phyloP scores from a whole-genome alignment of 495 filamentous ascomycete species.

The Elasticomyces elasticus region DNA sequence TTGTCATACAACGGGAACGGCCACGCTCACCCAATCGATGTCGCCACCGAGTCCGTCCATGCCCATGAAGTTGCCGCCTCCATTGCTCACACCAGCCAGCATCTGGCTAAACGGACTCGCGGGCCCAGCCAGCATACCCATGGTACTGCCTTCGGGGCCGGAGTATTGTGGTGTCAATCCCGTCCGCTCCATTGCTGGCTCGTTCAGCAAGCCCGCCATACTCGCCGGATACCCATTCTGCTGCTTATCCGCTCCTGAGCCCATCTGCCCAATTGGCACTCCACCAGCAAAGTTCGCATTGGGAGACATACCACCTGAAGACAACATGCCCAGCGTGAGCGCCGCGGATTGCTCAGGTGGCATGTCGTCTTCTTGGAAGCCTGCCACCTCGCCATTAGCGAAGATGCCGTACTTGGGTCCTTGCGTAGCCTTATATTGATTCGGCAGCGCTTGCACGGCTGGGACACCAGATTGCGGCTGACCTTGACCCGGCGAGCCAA shows the following conservation, averaged over 20 bases:
- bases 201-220: conserved; percentile 44
- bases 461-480: conserved; percentile 3
- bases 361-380: conserved; percentile 34
- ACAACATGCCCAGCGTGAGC: conserved; percentile 72
- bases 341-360: conserved; percentile 58
- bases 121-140: conserved; percentile 4
- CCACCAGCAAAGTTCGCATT: conserved; percentile 35
- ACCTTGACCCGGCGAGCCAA: background rate
- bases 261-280: conserved; percentile 23
- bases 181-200: conserved; percentile 17
- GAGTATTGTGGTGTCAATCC: conserved; percentile 21
- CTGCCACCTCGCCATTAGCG: conserved; percentile 23
- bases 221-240: conserved; percentile 7
- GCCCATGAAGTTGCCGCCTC: conserved; percentile 26
- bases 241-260: conserved; percentile 1
- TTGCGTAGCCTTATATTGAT: background rate
- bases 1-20: background rate
- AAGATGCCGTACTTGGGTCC: conserved; percentile 16
- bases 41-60: conserved; percentile 33
- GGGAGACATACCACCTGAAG: conserved; percentile 57
- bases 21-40: conserved; percentile 64
- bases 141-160: conserved; percentile 7
- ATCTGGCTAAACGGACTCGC: conserved; percentile 24
- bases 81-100: conserved; percentile 6
- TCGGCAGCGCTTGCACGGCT: background rate